phyloP scores from a whole-genome alignment of 2,329 filamentous ascomycete species.

The Penicillium capsulatum region DNA sequence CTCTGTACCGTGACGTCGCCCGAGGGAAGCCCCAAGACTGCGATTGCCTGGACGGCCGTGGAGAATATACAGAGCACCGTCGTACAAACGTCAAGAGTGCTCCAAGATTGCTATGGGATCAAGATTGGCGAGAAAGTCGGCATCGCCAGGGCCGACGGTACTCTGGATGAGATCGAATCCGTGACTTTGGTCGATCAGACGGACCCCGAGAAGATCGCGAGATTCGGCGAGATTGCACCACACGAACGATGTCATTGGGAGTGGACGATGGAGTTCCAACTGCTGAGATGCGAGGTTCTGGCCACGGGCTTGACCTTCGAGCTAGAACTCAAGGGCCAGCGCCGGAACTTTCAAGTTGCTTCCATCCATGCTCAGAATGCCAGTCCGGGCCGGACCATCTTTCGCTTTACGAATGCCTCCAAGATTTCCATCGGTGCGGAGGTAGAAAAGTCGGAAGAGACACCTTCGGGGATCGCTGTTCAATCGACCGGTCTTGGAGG shows the following conservation, averaged over 20 bases:
- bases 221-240: slow-evolving; percentile 32
- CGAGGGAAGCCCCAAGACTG: slow-evolving; percentile 47
- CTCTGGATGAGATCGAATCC: slow-evolving; percentile 53
- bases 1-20: slow-evolving; percentile 44
- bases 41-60: slow-evolving; percentile 59
- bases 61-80: slow-evolving; percentile 64
- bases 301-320: slow-evolving; percentile 69
- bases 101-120: slow-evolving; percentile 69
- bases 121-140: slow-evolving; percentile 67
- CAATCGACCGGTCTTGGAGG: slow-evolving; percentile 59
- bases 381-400: slow-evolving; percentile 36
- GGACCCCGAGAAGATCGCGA: slow-evolving; percentile 36
- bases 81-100: slow-evolving; percentile 66
- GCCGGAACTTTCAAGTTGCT: slow-evolving; percentile 58
- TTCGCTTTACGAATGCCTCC: slow-evolving; percentile 33
- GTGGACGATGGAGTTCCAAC: slow-evolving; percentile 44
- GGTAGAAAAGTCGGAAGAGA: slow-evolving; percentile 14
- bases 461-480: slow-evolving; percentile 26
- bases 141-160: slow-evolving; percentile 52
- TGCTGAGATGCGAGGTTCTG: slow-evolving; percentile 60
- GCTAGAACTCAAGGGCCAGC: slow-evolving; percentile 52
- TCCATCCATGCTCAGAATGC: slow-evolving; percentile 50
- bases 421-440: slow-evolving; percentile 32
- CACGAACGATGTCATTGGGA: slow-evolving; percentile 46
- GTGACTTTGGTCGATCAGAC: slow-evolving; percentile 61